phyloP scores from a whole-genome alignment of 2,329 filamentous ascomycete species.

The Teratosphaeria zuluensis region DNA sequence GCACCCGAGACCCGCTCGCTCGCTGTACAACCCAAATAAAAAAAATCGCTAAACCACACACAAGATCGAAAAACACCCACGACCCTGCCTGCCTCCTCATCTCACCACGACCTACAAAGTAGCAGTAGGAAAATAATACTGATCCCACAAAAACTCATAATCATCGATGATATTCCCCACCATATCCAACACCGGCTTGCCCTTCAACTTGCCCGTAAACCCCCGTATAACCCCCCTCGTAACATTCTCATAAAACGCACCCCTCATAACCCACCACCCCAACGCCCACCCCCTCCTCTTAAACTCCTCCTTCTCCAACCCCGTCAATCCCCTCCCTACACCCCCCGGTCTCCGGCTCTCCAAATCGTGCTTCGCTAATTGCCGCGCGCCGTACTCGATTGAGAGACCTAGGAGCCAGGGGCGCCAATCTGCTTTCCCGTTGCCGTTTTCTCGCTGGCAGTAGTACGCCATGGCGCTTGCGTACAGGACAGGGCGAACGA shows the following conservation, averaged over 20 bases:
- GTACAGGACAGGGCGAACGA: conserved; percentile 79
- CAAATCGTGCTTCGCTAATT: conserved; percentile 62
- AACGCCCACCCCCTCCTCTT: conserved; percentile 79
- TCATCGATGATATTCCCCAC: conserved; percentile 82
- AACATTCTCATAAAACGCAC: conserved; percentile 91
- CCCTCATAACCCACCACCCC: conserved; percentile 92
- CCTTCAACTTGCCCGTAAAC: conserved; percentile 59
- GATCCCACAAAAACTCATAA: conserved; percentile 96
- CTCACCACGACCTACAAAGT: conserved; percentile 34
- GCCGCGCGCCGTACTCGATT: conserved; percentile 81
- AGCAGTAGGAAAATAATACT: conserved; percentile 78
- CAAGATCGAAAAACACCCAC: no score
- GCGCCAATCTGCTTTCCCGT: conserved; percentile 72
- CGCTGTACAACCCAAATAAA: no score
- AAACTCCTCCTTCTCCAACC: conserved; percentile 83
- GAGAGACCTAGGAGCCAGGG: conserved; percentile 83
- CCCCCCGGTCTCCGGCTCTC: conserved; percentile 56
- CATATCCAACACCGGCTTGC: conserved; percentile 68
- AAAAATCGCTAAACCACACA: no score
- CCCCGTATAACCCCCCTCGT: conserved; percentile 61
- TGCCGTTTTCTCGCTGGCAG: conserved; percentile 45
- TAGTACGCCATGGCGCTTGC: conserved; percentile 70
- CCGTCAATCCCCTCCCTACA: conserved; percentile 60
- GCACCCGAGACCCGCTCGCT: no score
- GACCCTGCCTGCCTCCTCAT: no score